phyloP scores from a whole-genome alignment of 306 rosid genomes.

The Medicago ruthenica region DNA sequence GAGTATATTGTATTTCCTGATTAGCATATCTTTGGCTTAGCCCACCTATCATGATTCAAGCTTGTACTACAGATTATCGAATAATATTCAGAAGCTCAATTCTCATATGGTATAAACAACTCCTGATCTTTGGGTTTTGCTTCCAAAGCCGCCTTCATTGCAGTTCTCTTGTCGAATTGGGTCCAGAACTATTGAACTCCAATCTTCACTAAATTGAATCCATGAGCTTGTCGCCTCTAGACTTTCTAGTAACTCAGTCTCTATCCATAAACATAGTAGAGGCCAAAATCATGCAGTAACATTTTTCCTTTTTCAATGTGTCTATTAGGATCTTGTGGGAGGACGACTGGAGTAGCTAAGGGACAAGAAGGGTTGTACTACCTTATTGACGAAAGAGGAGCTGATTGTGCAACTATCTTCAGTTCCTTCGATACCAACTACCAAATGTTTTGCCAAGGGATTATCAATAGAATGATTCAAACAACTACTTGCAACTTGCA shows the following conservation, averaged over 20 bases:
- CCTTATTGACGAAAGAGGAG: not conserved
- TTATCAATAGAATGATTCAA: not conserved
- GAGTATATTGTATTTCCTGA: not conserved
- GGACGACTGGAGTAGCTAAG: too few relatives aligned
- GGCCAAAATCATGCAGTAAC: too few relatives aligned
- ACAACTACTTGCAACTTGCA: not conserved
- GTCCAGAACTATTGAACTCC: not conserved
- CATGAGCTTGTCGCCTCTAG: not conserved
- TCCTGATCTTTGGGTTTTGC: not conserved
- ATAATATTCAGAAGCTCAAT: slow-evolving; percentile 4
- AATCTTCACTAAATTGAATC: too few relatives aligned
- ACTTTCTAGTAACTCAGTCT: not conserved
- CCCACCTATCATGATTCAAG: not conserved
- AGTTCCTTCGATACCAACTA: not conserved
- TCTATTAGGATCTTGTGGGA: too few relatives aligned
- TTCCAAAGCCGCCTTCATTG: not conserved
- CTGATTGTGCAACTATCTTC: not conserved
- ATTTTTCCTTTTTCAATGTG: too few relatives aligned
- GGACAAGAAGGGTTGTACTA: not conserved
- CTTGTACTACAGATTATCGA: not conserved
- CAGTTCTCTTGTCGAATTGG: not conserved
- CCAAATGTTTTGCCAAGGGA: not conserved
- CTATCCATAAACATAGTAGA: too few relatives aligned
- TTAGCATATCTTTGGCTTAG: not conserved
- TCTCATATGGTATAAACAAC: slow-evolving; percentile 1